Percentiles rank a stretch among this genome's conserved stretches.
These are phyloP conservation scores for Schizochytrium sp. DNA, from an alignment of 108 stramenopile species.

Conservation along the genomic window DNA sequence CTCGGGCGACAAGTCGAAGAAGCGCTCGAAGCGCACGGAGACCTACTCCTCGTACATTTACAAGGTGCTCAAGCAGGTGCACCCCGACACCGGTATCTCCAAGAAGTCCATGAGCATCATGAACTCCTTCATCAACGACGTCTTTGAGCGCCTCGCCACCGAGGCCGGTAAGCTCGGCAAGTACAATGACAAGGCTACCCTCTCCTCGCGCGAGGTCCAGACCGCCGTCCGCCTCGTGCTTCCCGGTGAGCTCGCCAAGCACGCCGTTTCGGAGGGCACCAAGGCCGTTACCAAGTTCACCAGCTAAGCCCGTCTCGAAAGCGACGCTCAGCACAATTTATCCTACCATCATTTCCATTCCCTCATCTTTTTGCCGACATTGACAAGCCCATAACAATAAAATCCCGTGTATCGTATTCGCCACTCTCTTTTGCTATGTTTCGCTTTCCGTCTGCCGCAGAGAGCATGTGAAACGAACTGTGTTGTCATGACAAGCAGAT, in stretches of 20 bases:
- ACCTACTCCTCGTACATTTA: constrained; percentile 79
- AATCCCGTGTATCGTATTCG: not conserved
- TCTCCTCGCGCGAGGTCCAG: constrained; percentile 79
- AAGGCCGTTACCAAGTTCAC: constrained; percentile 48
- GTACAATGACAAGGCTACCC: constrained; percentile 87
- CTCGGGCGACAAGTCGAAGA: constrained; percentile 20
- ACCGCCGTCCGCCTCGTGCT: constrained; percentile 79
- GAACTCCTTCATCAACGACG: constrained; percentile 89
- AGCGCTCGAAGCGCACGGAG: constrained; percentile 68
- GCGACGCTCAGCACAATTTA: not conserved
- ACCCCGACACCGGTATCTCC: constrained; percentile 73
- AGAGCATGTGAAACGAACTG: no score
- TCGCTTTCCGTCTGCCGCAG: no score
- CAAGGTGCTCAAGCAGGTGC: constrained; percentile 73
- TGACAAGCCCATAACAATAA: not conserved
- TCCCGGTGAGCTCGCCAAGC: constrained; percentile 84
- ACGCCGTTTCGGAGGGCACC: constrained; percentile 58
- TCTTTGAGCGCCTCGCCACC: constrained; percentile 77
- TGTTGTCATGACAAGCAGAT: no score
- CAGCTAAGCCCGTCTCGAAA: not conserved
- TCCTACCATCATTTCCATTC: no score
- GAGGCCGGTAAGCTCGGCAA: constrained; percentile 77
- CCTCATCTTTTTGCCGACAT: no score
- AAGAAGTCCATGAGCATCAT: constrained; percentile 84
- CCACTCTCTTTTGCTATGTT: no score